Evolutionary conservation across 2,329 filamentous ascomycete species (phyloP).

Genomic region (Fusarium sp.): DNA sequence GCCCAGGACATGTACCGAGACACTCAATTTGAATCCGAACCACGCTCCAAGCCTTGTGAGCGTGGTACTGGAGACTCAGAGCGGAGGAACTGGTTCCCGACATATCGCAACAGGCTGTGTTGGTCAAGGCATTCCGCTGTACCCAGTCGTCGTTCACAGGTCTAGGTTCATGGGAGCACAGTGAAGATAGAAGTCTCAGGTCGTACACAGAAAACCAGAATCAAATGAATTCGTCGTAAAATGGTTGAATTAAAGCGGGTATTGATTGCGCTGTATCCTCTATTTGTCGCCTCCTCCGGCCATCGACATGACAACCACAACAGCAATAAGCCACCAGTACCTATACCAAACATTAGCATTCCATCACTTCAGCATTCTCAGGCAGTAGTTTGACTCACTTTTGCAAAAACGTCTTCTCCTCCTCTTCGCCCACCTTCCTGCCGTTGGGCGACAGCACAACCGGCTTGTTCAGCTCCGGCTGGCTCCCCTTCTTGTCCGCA

Average conservation of each 20-base stretch:
- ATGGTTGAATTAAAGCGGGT: slow-evolving; percentile 7
- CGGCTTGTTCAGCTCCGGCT: slow-evolving; percentile 68
- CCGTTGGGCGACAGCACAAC: slow-evolving; percentile 68
- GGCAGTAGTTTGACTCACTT: slow-evolving; percentile 59
- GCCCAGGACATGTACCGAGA: not conserved
- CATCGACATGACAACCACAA: slow-evolving; percentile 61
- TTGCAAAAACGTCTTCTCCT: slow-evolving; percentile 70
- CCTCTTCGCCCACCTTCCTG: slow-evolving; percentile 61
- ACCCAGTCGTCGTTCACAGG: not conserved
- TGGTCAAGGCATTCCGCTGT: not conserved
- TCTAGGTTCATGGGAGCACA: not conserved
- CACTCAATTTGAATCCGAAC: not conserved
- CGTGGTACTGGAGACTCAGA: too few species aligned
- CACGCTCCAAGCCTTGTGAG: not conserved
- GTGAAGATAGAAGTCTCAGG: not conserved
- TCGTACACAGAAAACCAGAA: not conserved
- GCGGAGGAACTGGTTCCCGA: not conserved
- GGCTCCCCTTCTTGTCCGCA: slow-evolving; percentile 57
- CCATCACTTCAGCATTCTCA: not conserved
- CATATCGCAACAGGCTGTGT: not conserved
- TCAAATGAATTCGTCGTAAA: not conserved
- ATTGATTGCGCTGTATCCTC: slow-evolving; percentile 36
- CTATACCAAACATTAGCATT: slow-evolving; percentile 53
- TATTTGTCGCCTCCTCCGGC: slow-evolving; percentile 63
- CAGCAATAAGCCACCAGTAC: slow-evolving; percentile 71